Conservation (phyloP, 805 yeast genomes). For the Yarrowia sp. region DNA sequence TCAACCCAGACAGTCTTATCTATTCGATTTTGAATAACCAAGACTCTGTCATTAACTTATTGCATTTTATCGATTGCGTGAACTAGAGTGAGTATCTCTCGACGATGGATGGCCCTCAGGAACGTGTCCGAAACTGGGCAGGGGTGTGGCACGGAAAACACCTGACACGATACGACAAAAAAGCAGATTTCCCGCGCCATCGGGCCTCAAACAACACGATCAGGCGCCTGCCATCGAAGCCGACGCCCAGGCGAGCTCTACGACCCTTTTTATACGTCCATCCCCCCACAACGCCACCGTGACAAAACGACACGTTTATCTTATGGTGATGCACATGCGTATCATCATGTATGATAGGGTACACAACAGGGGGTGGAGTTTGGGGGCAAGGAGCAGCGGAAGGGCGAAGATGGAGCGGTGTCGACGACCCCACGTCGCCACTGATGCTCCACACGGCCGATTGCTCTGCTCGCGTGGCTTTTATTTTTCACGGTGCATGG, state of each 20-base stretch:
- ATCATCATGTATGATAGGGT: constrained; percentile 23
- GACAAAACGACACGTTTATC: constrained; percentile 26
- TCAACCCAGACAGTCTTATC: constrained; percentile 25
- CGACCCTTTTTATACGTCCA: background rate
- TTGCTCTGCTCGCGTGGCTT: constrained; percentile 12
- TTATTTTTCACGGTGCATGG: background rate
- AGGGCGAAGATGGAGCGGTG: too few relatives aligned
- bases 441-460: too few relatives aligned
- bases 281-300: constrained; percentile 10
- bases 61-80: constrained; percentile 26
- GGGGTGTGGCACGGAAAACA: background rate
- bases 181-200: background rate
- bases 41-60: constrained; percentile 25
- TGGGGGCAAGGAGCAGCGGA: too few relatives aligned
- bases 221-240: background rate
- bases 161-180: constrained; percentile 5
- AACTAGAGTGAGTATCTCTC: constrained; percentile 26
- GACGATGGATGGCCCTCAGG: constrained; percentile 14
- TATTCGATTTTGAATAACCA: constrained; percentile 25
- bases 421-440: too few relatives aligned
- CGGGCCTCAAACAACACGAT: background rate
- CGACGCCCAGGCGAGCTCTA: background rate
- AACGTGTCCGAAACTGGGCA: background rate
- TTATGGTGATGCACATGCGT: constrained; percentile 18
- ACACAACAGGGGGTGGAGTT: constrained; percentile 7